A percentile compares a stretch with the other conserved stretches of the same genome.
These are phyloP conservation scores for Pelargonium hybrid DNA, from an alignment of 441 rosid genomes.

Conservation along the genomic window DNA sequence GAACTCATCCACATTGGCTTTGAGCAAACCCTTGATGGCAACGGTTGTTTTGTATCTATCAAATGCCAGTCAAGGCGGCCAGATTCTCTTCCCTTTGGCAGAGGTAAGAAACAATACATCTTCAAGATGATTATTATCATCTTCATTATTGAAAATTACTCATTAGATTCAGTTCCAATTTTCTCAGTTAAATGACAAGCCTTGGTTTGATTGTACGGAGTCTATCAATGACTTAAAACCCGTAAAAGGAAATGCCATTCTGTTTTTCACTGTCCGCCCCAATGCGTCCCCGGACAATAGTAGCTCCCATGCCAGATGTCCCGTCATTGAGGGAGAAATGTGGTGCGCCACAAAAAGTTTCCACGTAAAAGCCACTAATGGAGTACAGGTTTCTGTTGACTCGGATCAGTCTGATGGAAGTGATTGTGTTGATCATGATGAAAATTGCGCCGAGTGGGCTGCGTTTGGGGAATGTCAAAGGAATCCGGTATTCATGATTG, in stretches of 20 bases:
- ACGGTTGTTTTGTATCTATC: slow-evolving; percentile 62
- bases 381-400: slow-evolving; percentile 14
- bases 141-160: slow-evolving; percentile 1
- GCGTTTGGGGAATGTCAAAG: slow-evolving; percentile 69
- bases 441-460: slow-evolving; percentile 64
- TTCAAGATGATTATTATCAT: not conserved
- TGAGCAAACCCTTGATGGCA: slow-evolving; percentile 46
- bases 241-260: slow-evolving; percentile 59
- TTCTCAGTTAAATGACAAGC: slow-evolving; percentile 35
- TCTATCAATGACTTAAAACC: slow-evolving; percentile 40
- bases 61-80: slow-evolving; percentile 61
- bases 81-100: slow-evolving; percentile 55
- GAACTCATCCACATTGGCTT: slow-evolving; percentile 28
- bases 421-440: slow-evolving; percentile 77
- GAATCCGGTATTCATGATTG: slow-evolving; percentile 81
- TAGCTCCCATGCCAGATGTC: slow-evolving; percentile 68
- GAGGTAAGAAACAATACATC: slow-evolving; percentile 40
- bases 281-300: slow-evolving; percentile 50
- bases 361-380: slow-evolving; percentile 29
- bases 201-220: slow-evolving; percentile 55
- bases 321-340: slow-evolving; percentile 58
- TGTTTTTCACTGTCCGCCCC: slow-evolving; percentile 56
- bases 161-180: not conserved
- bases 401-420: slow-evolving; percentile 19
- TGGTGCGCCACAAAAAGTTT: slow-evolving; percentile 59